Base-by-base conservation (phyloP, 768 basidiomycete genomes). In the Collybiopsis confluens region DNA sequence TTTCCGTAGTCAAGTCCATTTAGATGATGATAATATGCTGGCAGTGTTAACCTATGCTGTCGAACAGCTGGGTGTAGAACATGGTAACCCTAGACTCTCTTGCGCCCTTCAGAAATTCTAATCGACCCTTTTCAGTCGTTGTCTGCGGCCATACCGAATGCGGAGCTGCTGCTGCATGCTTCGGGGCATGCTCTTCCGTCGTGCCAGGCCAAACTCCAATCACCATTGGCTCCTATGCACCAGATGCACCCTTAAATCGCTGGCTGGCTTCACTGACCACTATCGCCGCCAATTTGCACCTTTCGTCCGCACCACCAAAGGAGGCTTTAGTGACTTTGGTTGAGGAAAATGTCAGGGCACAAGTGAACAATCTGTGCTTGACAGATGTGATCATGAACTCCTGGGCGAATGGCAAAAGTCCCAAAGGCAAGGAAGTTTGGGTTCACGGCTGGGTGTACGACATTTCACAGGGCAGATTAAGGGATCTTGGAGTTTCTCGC, bases 61-160 rank as follows among this genome's bases (percentile, higher is more conserved):
- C 40, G 75, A 76, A 49, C 69, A 74, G 59, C 73, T 94, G 54
- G 83, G 85, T 54, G 85, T 92, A 21, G 73, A 86, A 70, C 88
- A 94, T 75, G 81, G 91, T 91, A 66, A 66, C 75, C 80, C 61
- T 55, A 66, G 59, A 65, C 66, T 62, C 65, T 27, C 56, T 45
- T 52, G 20, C 55, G 33, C 4, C 58, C 56, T 58, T 52, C 56
- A 28, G 53, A 57, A 63, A 70, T 63, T 72, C 66, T 71, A 73
- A 66, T 60, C 41, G 46, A 30, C 55, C 33, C 44, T 44, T 58
- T 38, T 45, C 61, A 92, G 90, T 95, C 56, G 73, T 91, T 57
- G 72, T 95, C 61, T 88, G 86, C 23, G 92, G 92, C 16, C 92
- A 96, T 65, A 83, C 86, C 10, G 73, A 82, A 52, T 96, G 92